phyloP scores from a whole-genome alignment of 202 grass and related monocot species.

The Zoysia matrella region DNA sequence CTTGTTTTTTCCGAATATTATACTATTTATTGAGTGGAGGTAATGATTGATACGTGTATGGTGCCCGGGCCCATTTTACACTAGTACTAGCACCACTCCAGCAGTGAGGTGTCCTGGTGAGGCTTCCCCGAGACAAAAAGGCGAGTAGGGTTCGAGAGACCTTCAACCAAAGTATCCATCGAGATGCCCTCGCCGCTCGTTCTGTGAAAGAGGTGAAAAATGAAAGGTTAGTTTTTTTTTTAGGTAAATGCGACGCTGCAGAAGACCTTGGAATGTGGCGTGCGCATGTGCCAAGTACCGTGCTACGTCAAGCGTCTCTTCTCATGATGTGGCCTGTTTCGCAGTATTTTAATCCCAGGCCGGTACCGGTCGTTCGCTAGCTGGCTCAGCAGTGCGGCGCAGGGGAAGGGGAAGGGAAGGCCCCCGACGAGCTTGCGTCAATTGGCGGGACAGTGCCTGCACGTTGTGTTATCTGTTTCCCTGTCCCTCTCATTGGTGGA shows the following conservation, averaged over 20 bases:
- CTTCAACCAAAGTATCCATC: no score
- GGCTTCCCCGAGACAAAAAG: slow-evolving; percentile 58
- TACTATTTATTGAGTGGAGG: slow-evolving; percentile 46
- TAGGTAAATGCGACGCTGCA: neutral
- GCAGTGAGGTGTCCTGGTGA: slow-evolving; percentile 27
- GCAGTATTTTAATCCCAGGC: slow-evolving; percentile 9
- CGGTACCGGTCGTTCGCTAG: slow-evolving; percentile 2
- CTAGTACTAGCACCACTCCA: neutral
- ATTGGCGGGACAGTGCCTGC: slow-evolving; percentile 33
- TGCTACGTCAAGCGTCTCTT: slow-evolving; percentile 41
- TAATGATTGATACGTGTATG: slow-evolving; percentile 58
- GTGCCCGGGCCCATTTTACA: slow-evolving; percentile 41
- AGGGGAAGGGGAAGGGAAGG: neutral
- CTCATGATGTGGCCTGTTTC: slow-evolving; percentile 16
- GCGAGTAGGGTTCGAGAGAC: slow-evolving; percentile 46
- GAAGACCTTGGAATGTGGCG: neutral
- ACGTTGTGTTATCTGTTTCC: no score
- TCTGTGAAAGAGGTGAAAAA: neutral
- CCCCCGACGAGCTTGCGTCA: slow-evolving; percentile 17
- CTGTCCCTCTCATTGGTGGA: no score
- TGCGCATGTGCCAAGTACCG: slow-evolving; percentile 31
- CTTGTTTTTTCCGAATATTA: neutral
- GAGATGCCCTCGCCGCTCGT: no score
- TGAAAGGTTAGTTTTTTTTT: neutral
- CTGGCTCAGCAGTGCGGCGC: slow-evolving; percentile 12